A percentile compares a stretch with the other conserved stretches of the same genome.
Evolutionary conservation across 2,329 filamentous ascomycete genomes (phyloP).

Genomic region (Phialophora tarda): DNA sequence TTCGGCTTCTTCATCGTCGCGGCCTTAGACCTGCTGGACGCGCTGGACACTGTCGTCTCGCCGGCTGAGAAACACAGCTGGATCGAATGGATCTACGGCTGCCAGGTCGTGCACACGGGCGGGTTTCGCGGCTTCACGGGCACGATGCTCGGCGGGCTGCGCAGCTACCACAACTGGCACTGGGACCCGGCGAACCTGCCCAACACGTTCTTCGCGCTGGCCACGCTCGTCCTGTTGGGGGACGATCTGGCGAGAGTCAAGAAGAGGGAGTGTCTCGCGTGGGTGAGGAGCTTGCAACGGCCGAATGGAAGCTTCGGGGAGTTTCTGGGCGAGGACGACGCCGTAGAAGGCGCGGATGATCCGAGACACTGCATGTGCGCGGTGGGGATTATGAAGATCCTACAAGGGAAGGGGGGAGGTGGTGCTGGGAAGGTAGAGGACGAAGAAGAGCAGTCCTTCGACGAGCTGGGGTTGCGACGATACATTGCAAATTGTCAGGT

Average conservation of each 20-base stretch:
- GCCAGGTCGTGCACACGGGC: constrained; percentile 77
- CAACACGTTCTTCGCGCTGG: constrained; percentile 86
- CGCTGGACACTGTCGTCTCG: constrained; percentile 60
- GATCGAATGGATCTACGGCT: constrained; percentile 79
- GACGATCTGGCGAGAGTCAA: constrained; percentile 71
- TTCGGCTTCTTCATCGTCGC: constrained; percentile 89
- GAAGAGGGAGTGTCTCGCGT: constrained; percentile 69
- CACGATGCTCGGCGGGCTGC: constrained; percentile 60
- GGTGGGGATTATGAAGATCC: constrained; percentile 78
- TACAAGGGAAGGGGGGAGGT: constrained; percentile 62
- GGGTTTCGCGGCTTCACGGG: constrained; percentile 87
- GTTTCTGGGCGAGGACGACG: constrained; percentile 64
- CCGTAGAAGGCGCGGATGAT: constrained; percentile 67
- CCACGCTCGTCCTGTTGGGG: constrained; percentile 70
- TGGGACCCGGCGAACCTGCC: constrained; percentile 84
- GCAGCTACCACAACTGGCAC: constrained; percentile 58
- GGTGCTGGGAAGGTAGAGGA: constrained; percentile 39
- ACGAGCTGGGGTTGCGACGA: constrained; percentile 70
- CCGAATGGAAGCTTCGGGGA: constrained; percentile 91
- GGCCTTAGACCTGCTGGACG: constrained; percentile 78
- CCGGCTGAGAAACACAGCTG: constrained; percentile 47
- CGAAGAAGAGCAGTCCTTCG: constrained; percentile 70
- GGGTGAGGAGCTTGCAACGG: constrained; percentile 78
- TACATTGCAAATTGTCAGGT: constrained; percentile 73
- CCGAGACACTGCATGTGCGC: constrained; percentile 88